Evolutionary conservation across 768 basidiomycete genomes (phyloP), one percentile per base, ranked within the genome.

Genomic region (Trametes cinnabarina): DNA sequence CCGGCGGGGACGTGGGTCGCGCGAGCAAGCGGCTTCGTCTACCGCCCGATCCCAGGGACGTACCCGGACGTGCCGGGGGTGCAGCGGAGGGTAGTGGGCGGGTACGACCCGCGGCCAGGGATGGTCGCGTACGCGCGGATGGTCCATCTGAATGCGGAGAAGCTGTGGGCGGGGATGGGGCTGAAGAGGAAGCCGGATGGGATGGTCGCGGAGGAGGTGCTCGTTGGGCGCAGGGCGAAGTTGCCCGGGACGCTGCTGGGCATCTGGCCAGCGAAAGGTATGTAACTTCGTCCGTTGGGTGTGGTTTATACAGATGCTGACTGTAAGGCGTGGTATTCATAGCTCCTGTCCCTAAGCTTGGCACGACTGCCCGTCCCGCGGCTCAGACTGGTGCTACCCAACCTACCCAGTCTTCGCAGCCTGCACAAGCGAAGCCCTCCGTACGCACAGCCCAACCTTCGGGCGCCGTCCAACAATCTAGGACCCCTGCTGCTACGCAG

Each of bases 1-100:
- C 56, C 55, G 1, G 48, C 41, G 23, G 51, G 51, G n/a, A 62
- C 51, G 51, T 53, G 55, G 55, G n/a, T 40, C 19, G 11, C 40
- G 47, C 49, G 44, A 41, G 32, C 34, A 23, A 25, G 5, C 3
- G 23, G 39, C 25, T 58, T 48, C 35, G 53, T 43, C 25, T 55
- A 54, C 35, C 52, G 43, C 1, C 47, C 57, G 1, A 43, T 63
- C 14, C 63, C 59, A 2, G 63, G 63, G 30, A 64, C 63, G 37
- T 64, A 58, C 23, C 59, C 63, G 0, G 43, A 53, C 23, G 63
- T 32, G 17, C 59, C 48, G 9, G 63, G 63, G 11, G 59, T 64
- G 14, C 55, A 60, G 53, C 63, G 52, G 20, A 26, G 7, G 6
- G 46, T 58, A 4, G 32, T 19, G 6, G 52, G 32, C 34, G 41